phyloP scores from a whole-genome alignment of 2,329 filamentous ascomycete species.

The Claviceps quebecensis region DNA sequence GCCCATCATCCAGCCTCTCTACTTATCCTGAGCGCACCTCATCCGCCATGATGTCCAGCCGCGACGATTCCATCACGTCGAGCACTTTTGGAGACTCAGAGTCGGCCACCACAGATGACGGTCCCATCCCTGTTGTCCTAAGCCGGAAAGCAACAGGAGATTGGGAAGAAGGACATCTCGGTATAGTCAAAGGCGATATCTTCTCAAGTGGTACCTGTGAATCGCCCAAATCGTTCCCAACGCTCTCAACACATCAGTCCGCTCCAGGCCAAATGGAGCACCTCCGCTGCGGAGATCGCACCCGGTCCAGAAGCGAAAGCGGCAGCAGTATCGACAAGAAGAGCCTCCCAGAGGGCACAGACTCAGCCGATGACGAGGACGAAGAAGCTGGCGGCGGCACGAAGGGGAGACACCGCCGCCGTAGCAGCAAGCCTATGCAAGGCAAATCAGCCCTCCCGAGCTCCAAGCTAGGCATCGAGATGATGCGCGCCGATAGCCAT shows the following conservation, averaged over 20 bases:
- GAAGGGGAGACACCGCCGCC: conserved; percentile 33
- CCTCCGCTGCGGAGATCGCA: conserved; percentile 55
- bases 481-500: conserved; percentile 94
- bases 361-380: conserved; percentile 90
- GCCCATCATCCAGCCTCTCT: conserved; percentile 68
- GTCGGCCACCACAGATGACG: conserved; percentile 62
- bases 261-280: conserved; percentile 49
- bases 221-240: conserved; percentile 31
- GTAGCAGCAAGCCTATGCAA: conserved; percentile 21
- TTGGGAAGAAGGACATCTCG: conserved; percentile 66
- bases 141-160: conserved; percentile 61
- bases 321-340: conserved; percentile 49
- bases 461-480: conserved; percentile 87
- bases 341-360: conserved; percentile 54
- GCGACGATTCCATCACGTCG: conserved; percentile 79
- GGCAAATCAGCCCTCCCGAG: conserved; percentile 49
- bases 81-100: conserved; percentile 81
- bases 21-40: conserved; percentile 54
- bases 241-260: conserved; percentile 46
- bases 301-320: conserved; percentile 60
- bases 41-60: conserved; percentile 66
- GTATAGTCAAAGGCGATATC: conserved; percentile 54
- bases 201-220: conserved; percentile 18
- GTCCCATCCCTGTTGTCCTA: conserved; percentile 53
- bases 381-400: conserved; percentile 59